Conservation (phyloP, 2,329 filamentous ascomycete species). For the Sclerotinia spermophila region DNA sequence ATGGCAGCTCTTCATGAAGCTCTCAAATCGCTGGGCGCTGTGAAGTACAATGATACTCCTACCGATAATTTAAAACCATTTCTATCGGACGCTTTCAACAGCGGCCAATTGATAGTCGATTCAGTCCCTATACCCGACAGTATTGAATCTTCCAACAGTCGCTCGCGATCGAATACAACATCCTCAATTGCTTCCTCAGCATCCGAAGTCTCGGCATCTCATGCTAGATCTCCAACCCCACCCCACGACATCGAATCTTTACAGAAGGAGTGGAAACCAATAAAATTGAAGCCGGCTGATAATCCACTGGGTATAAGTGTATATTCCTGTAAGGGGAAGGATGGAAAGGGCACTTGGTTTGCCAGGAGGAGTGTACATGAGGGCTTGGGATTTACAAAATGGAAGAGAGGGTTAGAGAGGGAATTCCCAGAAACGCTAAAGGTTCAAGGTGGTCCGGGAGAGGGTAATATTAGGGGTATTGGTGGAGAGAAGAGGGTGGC, state of each 20-base stretch:
- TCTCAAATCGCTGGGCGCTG: constrained; percentile 53
- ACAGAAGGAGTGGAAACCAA: constrained; percentile 79
- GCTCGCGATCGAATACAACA: constrained; percentile 55
- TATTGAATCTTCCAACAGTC: constrained; percentile 45
- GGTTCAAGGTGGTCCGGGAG: constrained; percentile 64
- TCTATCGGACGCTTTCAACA: constrained; percentile 57
- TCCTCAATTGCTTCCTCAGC: constrained; percentile 45
- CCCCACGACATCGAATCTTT: constrained; percentile 53
- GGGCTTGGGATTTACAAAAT: constrained; percentile 70
- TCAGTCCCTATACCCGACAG: constrained; percentile 62
- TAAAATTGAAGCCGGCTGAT: constrained; percentile 67
- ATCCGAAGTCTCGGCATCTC: constrained; percentile 51
- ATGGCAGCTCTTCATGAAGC: constrained; percentile 60
- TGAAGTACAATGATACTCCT: constrained; percentile 48
- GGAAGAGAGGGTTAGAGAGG: constrained; percentile 69
- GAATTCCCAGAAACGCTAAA: constrained; percentile 80
- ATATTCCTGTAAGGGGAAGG: constrained; percentile 74
- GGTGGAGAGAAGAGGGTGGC: constrained; percentile 75
- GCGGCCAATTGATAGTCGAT: constrained; percentile 69
- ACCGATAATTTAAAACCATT: constrained; percentile 51
- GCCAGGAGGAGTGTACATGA: constrained; percentile 79
- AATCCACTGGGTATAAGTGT: constrained; percentile 74
- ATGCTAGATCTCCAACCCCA: constrained; percentile 42
- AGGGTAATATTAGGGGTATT: constrained; percentile 77
- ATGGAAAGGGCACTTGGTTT: constrained; percentile 87